Conservation (phyloP, 495 filamentous ascomycete genomes). For the Trichoderma reesei region DNA sequence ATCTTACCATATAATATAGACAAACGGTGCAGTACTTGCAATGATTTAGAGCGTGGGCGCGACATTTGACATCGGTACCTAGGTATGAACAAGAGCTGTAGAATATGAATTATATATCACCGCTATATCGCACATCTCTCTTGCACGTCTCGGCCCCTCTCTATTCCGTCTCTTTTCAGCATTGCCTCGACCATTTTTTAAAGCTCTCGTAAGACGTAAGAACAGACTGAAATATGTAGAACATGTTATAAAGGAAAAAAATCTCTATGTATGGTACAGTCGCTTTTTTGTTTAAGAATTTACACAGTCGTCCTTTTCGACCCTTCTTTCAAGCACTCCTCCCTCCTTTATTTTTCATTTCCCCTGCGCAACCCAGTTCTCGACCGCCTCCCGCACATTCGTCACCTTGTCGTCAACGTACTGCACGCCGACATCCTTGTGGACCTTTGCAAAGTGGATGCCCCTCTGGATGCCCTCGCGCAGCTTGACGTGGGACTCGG, state of each 20-base stretch:
- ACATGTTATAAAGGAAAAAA: neutral
- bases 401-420: conserved; percentile 73
- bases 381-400: conserved; percentile 60
- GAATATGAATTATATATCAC: neutral
- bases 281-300: neutral
- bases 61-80: neutral
- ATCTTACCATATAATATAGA: neutral
- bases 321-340: neutral
- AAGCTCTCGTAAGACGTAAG: neutral
- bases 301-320: neutral
- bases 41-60: neutral
- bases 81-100: neutral
- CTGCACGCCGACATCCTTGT: conserved; percentile 54
- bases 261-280: conserved; percentile 11
- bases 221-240: conserved; percentile 1
- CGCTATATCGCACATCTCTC: neutral
- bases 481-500: conserved; percentile 61
- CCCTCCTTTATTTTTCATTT: conserved; percentile 35
- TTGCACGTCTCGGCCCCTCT: neutral
- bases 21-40: neutral
- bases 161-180: neutral
- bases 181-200: neutral
- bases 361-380: conserved; percentile 85
- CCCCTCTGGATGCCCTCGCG: conserved; percentile 58
- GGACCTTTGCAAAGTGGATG: conserved; percentile 58